Evolutionary conservation across 495 filamentous ascomycete genomes (phyloP).

Genomic region (Letharia columbiana): DNA sequence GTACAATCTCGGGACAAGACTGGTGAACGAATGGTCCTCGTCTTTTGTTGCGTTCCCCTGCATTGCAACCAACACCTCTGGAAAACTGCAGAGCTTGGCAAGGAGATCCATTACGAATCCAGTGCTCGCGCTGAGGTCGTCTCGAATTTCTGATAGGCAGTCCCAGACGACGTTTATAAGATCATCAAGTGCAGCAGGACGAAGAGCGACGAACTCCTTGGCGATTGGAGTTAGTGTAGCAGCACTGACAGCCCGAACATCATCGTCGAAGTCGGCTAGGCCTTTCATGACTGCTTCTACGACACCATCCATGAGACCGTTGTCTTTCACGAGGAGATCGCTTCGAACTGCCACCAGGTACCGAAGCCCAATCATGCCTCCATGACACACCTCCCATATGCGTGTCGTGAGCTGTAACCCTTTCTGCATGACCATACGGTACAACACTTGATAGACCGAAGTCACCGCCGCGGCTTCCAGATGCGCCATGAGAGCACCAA

Average conservation of each 20-base stretch:
- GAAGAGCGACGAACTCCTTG: slow-evolving; percentile 80
- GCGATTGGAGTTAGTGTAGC: slow-evolving; percentile 94
- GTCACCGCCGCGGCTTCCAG: slow-evolving; percentile 66
- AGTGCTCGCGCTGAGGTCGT: slow-evolving; percentile 94
- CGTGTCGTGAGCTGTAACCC: slow-evolving; percentile 61
- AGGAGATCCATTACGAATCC: slow-evolving; percentile 96
- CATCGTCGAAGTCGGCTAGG: slow-evolving; percentile 81
- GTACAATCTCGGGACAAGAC: slow-evolving; percentile 87
- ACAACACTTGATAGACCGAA: slow-evolving; percentile 68
- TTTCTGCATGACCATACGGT: slow-evolving; percentile 84
- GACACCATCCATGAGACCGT: slow-evolving; percentile 83
- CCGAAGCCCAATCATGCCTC: slow-evolving; percentile 91
- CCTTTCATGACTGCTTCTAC: slow-evolving; percentile 90
- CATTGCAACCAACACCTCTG: slow-evolving; percentile 88
- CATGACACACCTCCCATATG: slow-evolving; percentile 92
- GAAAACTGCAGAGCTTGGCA: slow-evolving; percentile 90
- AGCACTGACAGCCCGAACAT: slow-evolving; percentile 93
- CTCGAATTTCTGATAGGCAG: slow-evolving; percentile 87
- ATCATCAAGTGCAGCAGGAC: slow-evolving; percentile 61
- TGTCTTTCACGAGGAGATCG: slow-evolving; percentile 75
- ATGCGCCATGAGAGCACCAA: slow-evolving; percentile 80
- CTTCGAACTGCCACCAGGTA: slow-evolving; percentile 93
- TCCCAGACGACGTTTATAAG: slow-evolving; percentile 96
- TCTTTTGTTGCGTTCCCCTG: slow-evolving; percentile 77
- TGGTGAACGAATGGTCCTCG: slow-evolving; percentile 76